Percentiles rank a stretch among this genome's conserved stretches.
Conservation (phyloP, 2,329 filamentous ascomycete species). For the Alternaria viburni region DNA sequence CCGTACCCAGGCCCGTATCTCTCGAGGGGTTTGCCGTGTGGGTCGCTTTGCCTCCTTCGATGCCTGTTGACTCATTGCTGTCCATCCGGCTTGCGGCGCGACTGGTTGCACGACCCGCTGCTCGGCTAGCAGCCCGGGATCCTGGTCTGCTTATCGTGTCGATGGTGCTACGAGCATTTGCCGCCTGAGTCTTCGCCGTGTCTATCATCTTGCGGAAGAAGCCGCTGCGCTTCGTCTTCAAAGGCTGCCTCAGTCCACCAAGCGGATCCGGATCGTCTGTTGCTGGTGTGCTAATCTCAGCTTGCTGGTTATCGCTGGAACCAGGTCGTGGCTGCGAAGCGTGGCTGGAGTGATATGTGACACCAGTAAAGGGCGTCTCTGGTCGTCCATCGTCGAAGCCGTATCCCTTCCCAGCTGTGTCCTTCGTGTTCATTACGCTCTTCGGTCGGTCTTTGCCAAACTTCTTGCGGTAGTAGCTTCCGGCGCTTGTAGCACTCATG, state of each 20-base stretch:
- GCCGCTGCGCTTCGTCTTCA: conserved; percentile 75
- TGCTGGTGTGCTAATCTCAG: conserved; percentile 62
- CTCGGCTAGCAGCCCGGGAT: conserved; percentile 47
- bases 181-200: conserved; percentile 90
- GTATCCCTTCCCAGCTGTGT: conserved; percentile 41
- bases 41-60: conserved; percentile 57
- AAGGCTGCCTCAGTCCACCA: conserved; percentile 77
- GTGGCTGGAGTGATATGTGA: conserved; percentile 93
- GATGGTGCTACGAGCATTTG: conserved; percentile 85
- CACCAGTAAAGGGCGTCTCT: conserved; percentile 69
- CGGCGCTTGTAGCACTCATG: conserved; percentile 94
- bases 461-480: conserved; percentile 83
- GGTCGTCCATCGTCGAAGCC: conserved; percentile 52
- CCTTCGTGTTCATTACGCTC: conserved; percentile 68
- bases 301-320: conserved; percentile 53
- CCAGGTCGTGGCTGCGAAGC: conserved; percentile 60
- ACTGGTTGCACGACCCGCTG: conserved; percentile 49
- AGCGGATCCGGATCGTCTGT: conserved; percentile 71
- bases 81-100: conserved; percentile 41
- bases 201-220: conserved; percentile 97
- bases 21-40: conserved; percentile 56
- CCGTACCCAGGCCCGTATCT: conserved; percentile 72
- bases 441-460: conserved; percentile 61
- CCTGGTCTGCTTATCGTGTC: conserved; percentile 61
- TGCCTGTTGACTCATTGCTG: conserved; percentile 57